phyloP scores from a whole-genome alignment of 257 asterid genomes.

The Coffea canephora region DNA sequence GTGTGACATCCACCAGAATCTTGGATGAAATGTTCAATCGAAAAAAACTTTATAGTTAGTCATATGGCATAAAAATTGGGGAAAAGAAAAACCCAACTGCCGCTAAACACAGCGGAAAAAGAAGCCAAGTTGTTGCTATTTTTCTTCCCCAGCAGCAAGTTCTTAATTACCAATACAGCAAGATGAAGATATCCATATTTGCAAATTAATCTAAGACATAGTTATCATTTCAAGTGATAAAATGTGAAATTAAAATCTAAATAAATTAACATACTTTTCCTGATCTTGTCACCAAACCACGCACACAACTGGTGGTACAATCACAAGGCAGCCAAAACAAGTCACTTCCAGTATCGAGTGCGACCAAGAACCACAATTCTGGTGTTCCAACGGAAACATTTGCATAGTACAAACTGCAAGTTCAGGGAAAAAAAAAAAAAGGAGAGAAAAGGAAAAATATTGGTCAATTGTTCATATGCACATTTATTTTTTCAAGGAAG shows the following conservation, averaged over 20 bases:
- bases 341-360: constrained; percentile 98
- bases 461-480: not conserved
- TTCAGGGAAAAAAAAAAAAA: not conserved
- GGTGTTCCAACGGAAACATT: constrained; percentile 85
- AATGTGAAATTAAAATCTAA: not conserved
- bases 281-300: constrained; percentile 39
- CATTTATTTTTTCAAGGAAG: not conserved
- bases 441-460: not conserved
- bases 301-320: constrained; percentile 55
- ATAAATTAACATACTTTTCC: constrained; percentile 44
- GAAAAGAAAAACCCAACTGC: too few species aligned
- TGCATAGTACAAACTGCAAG: constrained; percentile 83
- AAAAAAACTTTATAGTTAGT: not conserved
- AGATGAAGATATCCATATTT: not conserved
- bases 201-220: not conserved
- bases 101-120: not conserved
- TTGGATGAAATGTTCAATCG: not conserved
- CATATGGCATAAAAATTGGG: not conserved
- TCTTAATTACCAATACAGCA: not conserved
- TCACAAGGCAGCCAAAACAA: constrained; percentile 97
- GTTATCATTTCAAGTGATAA: not conserved
- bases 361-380: constrained; percentile 56
- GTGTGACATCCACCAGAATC: not conserved
- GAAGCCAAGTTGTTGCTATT: not conserved
- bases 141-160: too few species aligned